Base-by-base conservation (phyloP, 192 early-diverging fungal genomes). In the Backusella mclennaniae region DNA sequence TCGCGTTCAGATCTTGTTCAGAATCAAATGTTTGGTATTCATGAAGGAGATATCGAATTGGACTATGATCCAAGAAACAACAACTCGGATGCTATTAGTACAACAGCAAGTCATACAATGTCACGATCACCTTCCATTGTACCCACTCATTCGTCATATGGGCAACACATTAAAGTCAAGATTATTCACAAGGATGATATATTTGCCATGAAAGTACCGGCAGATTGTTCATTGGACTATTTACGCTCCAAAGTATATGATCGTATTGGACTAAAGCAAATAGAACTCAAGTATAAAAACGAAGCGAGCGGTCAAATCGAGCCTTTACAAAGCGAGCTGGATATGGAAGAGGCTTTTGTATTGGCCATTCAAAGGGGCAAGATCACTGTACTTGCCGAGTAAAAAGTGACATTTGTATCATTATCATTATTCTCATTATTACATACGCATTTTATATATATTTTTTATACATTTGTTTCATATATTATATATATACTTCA, bases 121-220 rank as follows among this genome's bases (percentile, higher is more conserved):
- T 71, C 75, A 2, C 44, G 35, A 2, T 67, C 71, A 35, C 79
- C 80, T 8, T 81, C 83, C n/a, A 63, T 56, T 66, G 11, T 63
- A 63, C 56, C 56, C 23, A 63, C 12, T 0, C 56, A 63, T 26
- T 63, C 56, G 3, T 63, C 56, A 15, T 38, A 73, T 74, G 39
- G 75, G 73, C 26, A 77, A 79, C 52, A 70, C 74, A 74, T 93
- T 39, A 93, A 91, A 80, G 85, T 90, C 44, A 93, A 93, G 80
- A 85, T 92, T 39, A 86, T 80, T 69, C 85, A 88, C 76, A 83
- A 85, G 63, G 87, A 85, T 35, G 91, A 92, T 73, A 87, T 91
- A 75, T 86, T 89, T 73, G 91, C 91, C 2, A 87, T 92, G 72
- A 87, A 87, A 66, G 78, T 92, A 70, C 86, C 88, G 0, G 81